Evolutionary conservation across 2,329 filamentous ascomycete genomes (phyloP).

Genomic region (Penicillium sp.): DNA sequence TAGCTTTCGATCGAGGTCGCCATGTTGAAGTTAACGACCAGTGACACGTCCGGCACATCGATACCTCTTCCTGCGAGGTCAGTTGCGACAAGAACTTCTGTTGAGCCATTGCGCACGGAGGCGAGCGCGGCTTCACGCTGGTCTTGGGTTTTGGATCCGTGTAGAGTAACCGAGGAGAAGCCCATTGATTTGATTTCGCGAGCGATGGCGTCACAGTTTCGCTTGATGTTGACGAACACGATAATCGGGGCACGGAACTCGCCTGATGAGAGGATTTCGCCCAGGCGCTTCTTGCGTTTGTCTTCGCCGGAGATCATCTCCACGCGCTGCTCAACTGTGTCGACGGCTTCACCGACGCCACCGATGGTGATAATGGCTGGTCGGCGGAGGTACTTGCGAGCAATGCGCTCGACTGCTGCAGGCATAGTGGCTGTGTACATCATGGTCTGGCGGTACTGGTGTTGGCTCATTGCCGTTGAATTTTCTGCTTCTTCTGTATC

Average conservation of each 20-base stretch:
- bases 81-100: slow-evolving; percentile 89
- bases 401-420: slow-evolving; percentile 84
- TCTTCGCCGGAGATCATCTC: slow-evolving; percentile 90
- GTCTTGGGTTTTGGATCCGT: slow-evolving; percentile 95
- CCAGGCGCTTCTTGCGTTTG: slow-evolving; percentile 92
- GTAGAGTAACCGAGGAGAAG: slow-evolving; percentile 83
- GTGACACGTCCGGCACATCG: slow-evolving; percentile 87
- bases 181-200: slow-evolving; percentile 93
- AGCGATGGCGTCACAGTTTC: slow-evolving; percentile 94
- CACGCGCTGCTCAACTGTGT: slow-evolving; percentile 95
- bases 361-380: slow-evolving; percentile 94
- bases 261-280: slow-evolving; percentile 77
- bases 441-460: slow-evolving; percentile 94
- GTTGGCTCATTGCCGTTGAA: slow-evolving; percentile 76
- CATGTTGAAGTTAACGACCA: slow-evolving; percentile 99
- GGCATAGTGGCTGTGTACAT: slow-evolving; percentile 99
- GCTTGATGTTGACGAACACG: slow-evolving; percentile 99
- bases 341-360: slow-evolving; percentile 90
- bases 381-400: slow-evolving; percentile 91
- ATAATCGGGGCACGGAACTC: slow-evolving; percentile 90
- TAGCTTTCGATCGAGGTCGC: slow-evolving; percentile 88
- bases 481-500: slow-evolving; percentile 91
- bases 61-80: slow-evolving; percentile 97
- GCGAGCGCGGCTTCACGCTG: slow-evolving; percentile 91
- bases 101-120: slow-evolving; percentile 75